Conservation (phyloP, 805 yeast genomes). For the Ascoidea asiatica region DNA sequence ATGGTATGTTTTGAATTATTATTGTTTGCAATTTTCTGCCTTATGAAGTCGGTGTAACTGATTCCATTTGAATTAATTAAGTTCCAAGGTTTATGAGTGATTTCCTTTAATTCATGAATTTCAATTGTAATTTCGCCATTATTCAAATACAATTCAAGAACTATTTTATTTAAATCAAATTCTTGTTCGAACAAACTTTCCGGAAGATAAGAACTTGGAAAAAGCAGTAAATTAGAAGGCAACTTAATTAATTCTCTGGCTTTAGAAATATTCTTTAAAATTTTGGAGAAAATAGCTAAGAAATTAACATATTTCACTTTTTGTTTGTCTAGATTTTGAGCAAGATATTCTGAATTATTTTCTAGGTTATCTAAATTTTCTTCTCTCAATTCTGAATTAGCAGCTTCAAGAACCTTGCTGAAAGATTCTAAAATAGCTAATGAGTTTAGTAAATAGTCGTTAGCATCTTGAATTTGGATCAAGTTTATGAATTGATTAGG, state of each 20-base stretch:
- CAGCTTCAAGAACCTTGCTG: not conserved
- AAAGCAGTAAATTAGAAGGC: not conserved
- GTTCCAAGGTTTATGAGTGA: not conserved
- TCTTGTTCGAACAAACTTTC: not conserved
- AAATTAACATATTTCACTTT: too few relatives aligned
- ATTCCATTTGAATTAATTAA: not conserved
- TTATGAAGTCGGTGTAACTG: not conserved
- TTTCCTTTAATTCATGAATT: not conserved
- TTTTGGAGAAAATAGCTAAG: not conserved
- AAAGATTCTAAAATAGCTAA: not conserved
- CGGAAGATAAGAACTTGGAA: not conserved
- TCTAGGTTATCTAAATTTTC: too few relatives aligned
- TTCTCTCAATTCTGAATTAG: not conserved
- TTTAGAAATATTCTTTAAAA: too few relatives aligned
- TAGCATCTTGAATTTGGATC: not conserved
- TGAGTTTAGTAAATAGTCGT: not conserved
- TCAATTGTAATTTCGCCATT: not conserved
- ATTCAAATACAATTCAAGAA: not conserved
- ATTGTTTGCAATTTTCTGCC: too few relatives aligned
- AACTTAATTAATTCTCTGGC: not conserved
- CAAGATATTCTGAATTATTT: too few relatives aligned
- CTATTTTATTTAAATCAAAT: not conserved
- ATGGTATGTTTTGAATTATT: too few relatives aligned
- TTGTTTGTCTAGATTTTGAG: not conserved
- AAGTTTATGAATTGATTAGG: not conserved